Conservation (phyloP, 805 yeast genomes). For the Saccharomyces kudriavzevii region DNA sequence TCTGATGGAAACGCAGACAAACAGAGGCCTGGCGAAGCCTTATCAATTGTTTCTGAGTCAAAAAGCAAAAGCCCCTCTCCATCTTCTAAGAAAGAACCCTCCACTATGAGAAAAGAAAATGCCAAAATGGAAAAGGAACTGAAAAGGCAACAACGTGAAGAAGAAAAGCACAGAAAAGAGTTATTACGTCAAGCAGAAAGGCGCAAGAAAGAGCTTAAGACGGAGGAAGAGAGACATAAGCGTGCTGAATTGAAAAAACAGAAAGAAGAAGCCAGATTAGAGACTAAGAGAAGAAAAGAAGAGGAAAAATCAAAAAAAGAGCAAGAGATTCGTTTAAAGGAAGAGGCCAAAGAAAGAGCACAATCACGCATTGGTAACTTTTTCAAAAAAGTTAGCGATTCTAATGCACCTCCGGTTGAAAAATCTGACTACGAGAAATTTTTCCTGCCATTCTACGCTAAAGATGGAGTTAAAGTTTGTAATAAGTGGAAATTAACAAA, state of each 20-base stretch:
- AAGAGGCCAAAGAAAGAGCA: constrained; percentile 31
- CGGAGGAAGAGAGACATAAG: constrained; percentile 24
- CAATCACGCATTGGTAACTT: constrained; percentile 33
- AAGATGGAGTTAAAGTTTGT: constrained; percentile 28
- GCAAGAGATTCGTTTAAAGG: constrained; percentile 23
- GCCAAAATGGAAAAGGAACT: constrained; percentile 10
- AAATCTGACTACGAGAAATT: constrained; percentile 28
- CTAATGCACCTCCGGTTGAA: constrained; percentile 13
- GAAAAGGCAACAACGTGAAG: constrained; percentile 9
- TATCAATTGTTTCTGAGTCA: background rate
- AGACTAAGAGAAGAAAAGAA: constrained; percentile 15
- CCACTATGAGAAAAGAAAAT: constrained; percentile 7
- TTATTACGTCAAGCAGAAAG: constrained; percentile 19
- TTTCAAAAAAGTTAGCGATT: constrained; percentile 28
- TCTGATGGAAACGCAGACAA: background rate
- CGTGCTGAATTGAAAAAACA: constrained; percentile 15
- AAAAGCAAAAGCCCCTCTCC: constrained; percentile 1
- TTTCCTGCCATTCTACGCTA: constrained; percentile 34
- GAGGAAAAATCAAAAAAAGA: constrained; percentile 13
- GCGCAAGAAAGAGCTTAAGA: constrained; percentile 31
- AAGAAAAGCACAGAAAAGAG: constrained; percentile 15
- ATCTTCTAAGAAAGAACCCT: constrained; percentile 7
- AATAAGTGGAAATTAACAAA: constrained; percentile 3
- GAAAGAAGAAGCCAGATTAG: constrained; percentile 14
- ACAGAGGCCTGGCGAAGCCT: background rate